Conservation (phyloP, 805 yeast species). For the Yarrowia hollandica region DNA sequence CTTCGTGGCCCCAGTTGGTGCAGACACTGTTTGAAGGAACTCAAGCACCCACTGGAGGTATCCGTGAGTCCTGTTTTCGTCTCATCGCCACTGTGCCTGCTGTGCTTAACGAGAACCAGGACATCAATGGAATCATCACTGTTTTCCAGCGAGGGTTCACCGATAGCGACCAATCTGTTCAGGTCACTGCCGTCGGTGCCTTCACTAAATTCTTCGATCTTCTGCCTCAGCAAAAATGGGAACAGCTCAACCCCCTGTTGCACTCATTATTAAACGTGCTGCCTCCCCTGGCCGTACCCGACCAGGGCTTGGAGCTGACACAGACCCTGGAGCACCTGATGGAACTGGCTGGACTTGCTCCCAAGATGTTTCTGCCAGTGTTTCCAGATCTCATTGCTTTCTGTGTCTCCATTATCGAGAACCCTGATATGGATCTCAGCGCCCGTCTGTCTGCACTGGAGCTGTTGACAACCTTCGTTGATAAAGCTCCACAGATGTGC, state of each 20-base stretch:
- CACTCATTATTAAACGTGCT: conserved; percentile 84
- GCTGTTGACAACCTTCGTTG: conserved; percentile 84
- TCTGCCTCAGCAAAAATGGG: conserved; percentile 78
- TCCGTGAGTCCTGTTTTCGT: conserved; percentile 89
- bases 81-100: conserved; percentile 84
- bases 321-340: conserved; percentile 86
- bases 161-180: conserved; percentile 76
- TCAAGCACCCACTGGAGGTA: conserved; percentile 55
- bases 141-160: conserved; percentile 79
- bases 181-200: conserved; percentile 89
- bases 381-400: conserved; percentile 85
- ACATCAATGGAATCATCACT: conserved; percentile 55
- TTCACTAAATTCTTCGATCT: conserved; percentile 86
- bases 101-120: conserved; percentile 60
- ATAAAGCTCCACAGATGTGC: conserved; percentile 94
- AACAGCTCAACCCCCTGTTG: conserved; percentile 68
- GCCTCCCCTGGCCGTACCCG: conserved; percentile 76
- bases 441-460: conserved; percentile 88
- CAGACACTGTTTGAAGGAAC: conserved; percentile 73
- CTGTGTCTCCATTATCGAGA: conserved; percentile 77
- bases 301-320: conserved; percentile 78
- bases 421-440: conserved; percentile 71
- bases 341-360: conserved; percentile 89
- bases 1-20: conserved; percentile 76
- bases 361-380: conserved; percentile 90